Evolutionary conservation across 2,329 filamentous ascomycete species (phyloP).

Genomic region (Monosporascus sp.): DNA sequence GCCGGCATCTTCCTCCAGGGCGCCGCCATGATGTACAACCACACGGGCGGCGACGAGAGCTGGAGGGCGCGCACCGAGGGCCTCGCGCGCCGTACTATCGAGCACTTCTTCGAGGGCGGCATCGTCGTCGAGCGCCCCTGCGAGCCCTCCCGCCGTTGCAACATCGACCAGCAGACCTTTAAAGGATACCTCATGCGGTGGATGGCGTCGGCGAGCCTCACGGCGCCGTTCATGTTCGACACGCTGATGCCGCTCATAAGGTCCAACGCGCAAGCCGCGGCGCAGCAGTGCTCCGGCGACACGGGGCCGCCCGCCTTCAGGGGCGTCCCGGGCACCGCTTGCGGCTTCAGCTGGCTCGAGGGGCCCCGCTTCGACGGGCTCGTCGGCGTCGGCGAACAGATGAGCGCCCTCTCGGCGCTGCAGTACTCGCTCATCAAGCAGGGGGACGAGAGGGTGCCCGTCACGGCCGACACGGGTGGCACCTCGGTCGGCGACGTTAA

Average conservation of each 20-base stretch:
- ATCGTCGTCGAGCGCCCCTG: conserved; percentile 64
- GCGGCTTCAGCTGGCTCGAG: conserved; percentile 61
- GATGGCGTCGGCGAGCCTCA: conserved; percentile 49
- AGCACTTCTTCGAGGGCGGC: conserved; percentile 50
- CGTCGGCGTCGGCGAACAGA: conserved; percentile 63
- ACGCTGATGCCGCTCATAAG: conserved; percentile 46
- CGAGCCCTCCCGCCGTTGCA: conserved; percentile 55
- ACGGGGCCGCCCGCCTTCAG: conserved; percentile 34
- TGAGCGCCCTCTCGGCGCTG: conserved; percentile 60
- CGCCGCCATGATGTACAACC: conserved; percentile 55
- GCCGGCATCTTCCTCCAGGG: conserved; percentile 60
- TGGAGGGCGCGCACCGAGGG: conserved; percentile 58
- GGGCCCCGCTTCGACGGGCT: conserved; percentile 49
- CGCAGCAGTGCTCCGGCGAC: conserved; percentile 43
- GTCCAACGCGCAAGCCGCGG: conserved; percentile 47
- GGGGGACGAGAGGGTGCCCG: conserved; percentile 30
- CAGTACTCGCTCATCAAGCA: conserved; percentile 51
- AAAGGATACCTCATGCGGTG: conserved; percentile 71
- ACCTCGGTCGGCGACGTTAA: conserved; percentile 47
- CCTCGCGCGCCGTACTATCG: conserved; percentile 44
- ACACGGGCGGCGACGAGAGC: conserved; percentile 42
- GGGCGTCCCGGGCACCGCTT: conserved; percentile 54
- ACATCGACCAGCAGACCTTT: conserved; percentile 68
- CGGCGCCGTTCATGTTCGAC: conserved; percentile 47
- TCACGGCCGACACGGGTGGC: conserved; percentile 52